Evolutionary conservation across 306 rosid genomes (phyloP).

Genomic region (Psophocarpus tetragonolobus): DNA sequence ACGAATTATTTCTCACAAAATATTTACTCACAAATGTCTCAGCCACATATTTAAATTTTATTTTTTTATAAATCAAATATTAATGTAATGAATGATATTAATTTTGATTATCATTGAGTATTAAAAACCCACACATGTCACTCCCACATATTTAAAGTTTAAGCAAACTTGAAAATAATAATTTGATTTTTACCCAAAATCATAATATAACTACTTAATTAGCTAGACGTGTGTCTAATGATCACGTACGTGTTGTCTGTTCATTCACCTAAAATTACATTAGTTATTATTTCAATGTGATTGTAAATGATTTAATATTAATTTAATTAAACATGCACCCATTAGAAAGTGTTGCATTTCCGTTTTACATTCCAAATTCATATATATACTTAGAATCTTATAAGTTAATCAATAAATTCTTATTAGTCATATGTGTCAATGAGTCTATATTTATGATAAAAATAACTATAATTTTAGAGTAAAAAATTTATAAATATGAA

Average conservation of each 20-base stretch:
- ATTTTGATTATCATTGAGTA: no score
- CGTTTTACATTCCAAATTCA: background rate
- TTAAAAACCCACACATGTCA: background rate
- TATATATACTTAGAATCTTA: background rate
- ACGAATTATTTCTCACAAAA: background rate
- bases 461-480: no score
- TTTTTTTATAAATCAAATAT: no score
- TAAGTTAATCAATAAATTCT: no score
- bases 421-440: no score
- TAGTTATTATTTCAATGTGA: background rate
- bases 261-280: background rate
- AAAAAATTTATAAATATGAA: no score
- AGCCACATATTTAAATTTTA: no score
- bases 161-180: background rate
- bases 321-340: background rate
- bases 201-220: background rate
- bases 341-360: background rate
- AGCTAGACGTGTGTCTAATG: background rate
- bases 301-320: background rate
- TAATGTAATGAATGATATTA: no score
- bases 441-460: no score
- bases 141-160: background rate
- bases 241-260: background rate
- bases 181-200: background rate
- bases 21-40: no score